phyloP scores from a whole-genome alignment of 495 filamentous ascomycete species.

The Cercophora sp. region DNA sequence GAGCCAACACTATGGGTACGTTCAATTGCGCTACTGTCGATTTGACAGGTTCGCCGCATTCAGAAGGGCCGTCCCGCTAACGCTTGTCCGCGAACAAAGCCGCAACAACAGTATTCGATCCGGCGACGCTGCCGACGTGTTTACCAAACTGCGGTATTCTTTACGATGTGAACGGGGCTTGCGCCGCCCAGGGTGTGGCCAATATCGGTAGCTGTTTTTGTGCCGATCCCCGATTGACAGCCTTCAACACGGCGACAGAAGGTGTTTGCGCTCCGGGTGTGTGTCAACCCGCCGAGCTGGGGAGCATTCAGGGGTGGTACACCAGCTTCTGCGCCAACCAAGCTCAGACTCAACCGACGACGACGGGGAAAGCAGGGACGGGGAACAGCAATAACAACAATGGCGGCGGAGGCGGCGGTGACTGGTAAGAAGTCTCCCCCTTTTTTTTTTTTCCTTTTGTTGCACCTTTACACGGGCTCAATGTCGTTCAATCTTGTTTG shows the following conservation, averaged over 20 bases:
- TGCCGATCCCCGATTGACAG: slow-evolving; percentile 33
- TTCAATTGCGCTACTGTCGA: neutral
- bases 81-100: slow-evolving; percentile 9
- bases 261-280: slow-evolving; percentile 36
- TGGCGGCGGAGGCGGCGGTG: slow-evolving; percentile 17
- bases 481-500: too few species aligned
- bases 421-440: slow-evolving; percentile 21
- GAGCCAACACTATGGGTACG: slow-evolving; percentile 2
- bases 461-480: too few species aligned
- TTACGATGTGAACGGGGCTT: slow-evolving; percentile 53
- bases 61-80: neutral
- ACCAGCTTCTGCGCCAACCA: slow-evolving; percentile 38
- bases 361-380: slow-evolving; percentile 16
- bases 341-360: slow-evolving; percentile 19
- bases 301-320: slow-evolving; percentile 48
- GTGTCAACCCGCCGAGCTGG: slow-evolving; percentile 35
- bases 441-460: neutral
- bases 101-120: slow-evolving; percentile 43
- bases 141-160: slow-evolving; percentile 43
- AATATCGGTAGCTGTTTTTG: slow-evolving; percentile 45
- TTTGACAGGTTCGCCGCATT: neutral
- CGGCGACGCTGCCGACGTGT: slow-evolving; percentile 44
- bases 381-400: slow-evolving; percentile 13
- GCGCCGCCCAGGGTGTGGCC: slow-evolving; percentile 30
- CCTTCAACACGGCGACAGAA: slow-evolving; percentile 38